Evolutionary conservation across 495 filamentous ascomycete genomes (phyloP).

Genomic region (Lineolata rhizophorae): DNA sequence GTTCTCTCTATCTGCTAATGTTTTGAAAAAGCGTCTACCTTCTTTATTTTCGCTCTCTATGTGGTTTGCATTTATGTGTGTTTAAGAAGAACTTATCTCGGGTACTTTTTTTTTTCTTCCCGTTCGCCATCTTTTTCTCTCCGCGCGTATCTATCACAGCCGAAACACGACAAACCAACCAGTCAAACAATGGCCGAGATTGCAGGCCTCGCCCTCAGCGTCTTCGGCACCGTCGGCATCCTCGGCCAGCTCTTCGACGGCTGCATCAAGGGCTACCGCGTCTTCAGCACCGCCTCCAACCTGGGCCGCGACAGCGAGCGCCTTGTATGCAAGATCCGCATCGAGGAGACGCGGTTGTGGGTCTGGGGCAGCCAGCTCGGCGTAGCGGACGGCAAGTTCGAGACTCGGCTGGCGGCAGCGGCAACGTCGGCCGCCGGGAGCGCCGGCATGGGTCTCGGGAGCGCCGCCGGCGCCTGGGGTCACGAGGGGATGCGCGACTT

Average conservation of each 20-base stretch:
- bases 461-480: conserved; percentile 8
- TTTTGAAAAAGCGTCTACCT: too few species aligned
- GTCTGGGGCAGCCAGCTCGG: conserved; percentile 21
- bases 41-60: too few species aligned
- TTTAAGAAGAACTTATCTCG: too few species aligned
- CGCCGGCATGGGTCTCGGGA: too few species aligned
- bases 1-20: too few species aligned
- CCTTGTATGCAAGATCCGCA: conserved; percentile 19
- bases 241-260: conserved; percentile 15
- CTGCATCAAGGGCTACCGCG: conserved; percentile 17
- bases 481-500: conserved; percentile 11
- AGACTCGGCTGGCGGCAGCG: too few species aligned
- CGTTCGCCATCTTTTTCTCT: too few species aligned
- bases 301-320: conserved; percentile 16
- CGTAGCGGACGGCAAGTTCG: conserved; percentile 17
- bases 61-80: too few species aligned
- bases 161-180: too few species aligned
- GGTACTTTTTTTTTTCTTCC: too few species aligned
- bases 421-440: too few species aligned
- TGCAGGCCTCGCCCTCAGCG: conserved; percentile 8
- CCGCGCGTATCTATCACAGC: too few species aligned
- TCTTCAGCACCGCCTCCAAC: conserved; percentile 16
- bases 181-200: conserved; percentile 3
- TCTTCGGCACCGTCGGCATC: conserved; percentile 11
- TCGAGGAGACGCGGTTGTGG: conserved; percentile 18